Evolutionary conservation across 2,329 filamentous ascomycete genomes (phyloP).

Genomic region (Colletotrichum cordylinicola): DNA sequence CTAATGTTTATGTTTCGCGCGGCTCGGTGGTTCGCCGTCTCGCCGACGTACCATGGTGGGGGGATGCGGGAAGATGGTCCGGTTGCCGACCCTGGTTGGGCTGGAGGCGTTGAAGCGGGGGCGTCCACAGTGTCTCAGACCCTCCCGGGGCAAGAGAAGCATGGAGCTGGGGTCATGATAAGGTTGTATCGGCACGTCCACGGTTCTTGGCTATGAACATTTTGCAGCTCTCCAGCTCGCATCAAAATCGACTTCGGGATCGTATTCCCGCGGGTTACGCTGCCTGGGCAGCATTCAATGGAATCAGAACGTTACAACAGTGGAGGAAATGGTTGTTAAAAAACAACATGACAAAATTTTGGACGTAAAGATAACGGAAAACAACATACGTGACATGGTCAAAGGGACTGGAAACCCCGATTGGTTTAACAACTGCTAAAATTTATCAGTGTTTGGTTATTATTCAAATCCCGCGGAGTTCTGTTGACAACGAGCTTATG

Average conservation of each 20-base stretch:
- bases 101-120: neutral
- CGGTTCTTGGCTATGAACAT: neutral
- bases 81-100: neutral
- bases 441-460: neutral
- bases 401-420: neutral
- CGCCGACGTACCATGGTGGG: neutral
- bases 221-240: neutral
- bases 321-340: neutral
- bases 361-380: neutral
- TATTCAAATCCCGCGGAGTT: neutral
- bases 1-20: neutral
- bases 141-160: neutral
- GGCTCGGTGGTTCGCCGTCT: neutral
- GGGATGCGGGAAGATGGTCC: neutral
- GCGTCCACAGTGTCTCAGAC: neutral
- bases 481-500: neutral
- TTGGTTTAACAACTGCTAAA: neutral
- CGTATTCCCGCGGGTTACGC: no score
- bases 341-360: neutral
- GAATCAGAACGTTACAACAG: neutral
- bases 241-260: neutral
- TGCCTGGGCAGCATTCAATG: neutral
- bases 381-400: no score
- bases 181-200: neutral
- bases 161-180: neutral